Base-by-base conservation (phyloP, 1,284 basidiomycete genomes). In the Ceratobasidium sp. region DNA sequence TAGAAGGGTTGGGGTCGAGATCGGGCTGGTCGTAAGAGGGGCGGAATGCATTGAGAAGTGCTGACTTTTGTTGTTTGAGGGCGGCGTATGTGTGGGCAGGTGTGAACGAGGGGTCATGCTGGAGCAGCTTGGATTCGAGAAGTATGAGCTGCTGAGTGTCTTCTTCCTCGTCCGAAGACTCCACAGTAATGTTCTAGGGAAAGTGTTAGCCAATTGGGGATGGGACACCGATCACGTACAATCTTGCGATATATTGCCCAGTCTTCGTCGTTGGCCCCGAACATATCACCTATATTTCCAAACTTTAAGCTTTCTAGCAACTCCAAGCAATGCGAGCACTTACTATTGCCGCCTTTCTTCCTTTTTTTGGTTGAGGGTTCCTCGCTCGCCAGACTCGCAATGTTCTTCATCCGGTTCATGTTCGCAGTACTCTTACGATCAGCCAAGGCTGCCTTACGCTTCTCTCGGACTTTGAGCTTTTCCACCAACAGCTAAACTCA, bases 161-260 rank as follows among this genome's bases (percentile, higher is more conserved):
- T 1, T 98, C 96, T 78, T 98, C 96, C 81, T 99, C 96, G 73
- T 97, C 96, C 0, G 95, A 96, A 0, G 94, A 96, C n/a, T 88
- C 88, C 1, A 92, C 92, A 0, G 89, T 88, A 2, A 86, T 90
- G 77, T 93, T 94, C 91, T 92, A 72, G 12, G 18, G 11, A 28
- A 2, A 7, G 33, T 59, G 54, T 38, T 25, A 60, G 69, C 36
- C 4, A 40, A 28, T 21, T 46, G 49, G 64, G 28, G 21, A 18
- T 46, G 25, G 21, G 56, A 51, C n/a, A 59, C 25, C 53, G 28
- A 51, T 33, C 30, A 80, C 84, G 75, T 77, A 95, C 94, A 73
- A 99, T 96, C 82, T 98, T 96, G 73, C 96, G 92, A 79, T 99
- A 99, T 64, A 99, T 95, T 0, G 91, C 91, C 96, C 97, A 99